Base-by-base conservation (phyloP, 1,139 yeast genomes). In the Hansenula lynferdii region DNA sequence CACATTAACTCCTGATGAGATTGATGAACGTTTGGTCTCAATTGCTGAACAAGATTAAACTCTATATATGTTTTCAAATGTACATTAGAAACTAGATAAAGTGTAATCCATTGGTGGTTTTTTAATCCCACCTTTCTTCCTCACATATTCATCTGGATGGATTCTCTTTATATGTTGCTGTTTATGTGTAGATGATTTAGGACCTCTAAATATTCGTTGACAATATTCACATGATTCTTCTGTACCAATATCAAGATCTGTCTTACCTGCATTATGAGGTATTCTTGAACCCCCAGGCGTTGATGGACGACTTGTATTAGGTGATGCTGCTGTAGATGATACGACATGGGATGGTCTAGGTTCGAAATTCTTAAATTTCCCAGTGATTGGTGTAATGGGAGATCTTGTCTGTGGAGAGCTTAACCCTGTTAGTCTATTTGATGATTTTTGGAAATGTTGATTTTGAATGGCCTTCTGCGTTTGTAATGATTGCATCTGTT, bases 31-130 rank as follows among this genome's bases (percentile, higher is more conserved):
- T 57, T 72, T 92, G 57, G 85, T 90, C 29, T 76, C 96, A 19
- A 87, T 92, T 61, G 97, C 98, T 39, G 98, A 92, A 66, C 92
- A 86, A 65, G 98, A 92, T 68, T 92, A 72, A 20, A 20, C 25
- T 23, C 16, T 10, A 10, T 24, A 24, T 24, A 24, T 5, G 10
- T 15, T 4, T 15, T 8, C 9, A 16, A 22, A 16, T 31, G 33
- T 31, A 31, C 15, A 31, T 27, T 32, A 28, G 20, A 15, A 17
- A 2, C 8, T 29, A 12, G 27, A 27, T 14, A 19, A 21, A 14
- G 8, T 18, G 22, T 7, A 11, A 14, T 12, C 4, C 4, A 9
- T 10, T 18, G 17, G 22, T 22, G 22, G 14, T 24, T n/a, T 29
- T 24, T 21, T 37, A n/a, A 28, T 20, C 9, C 44, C 48, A 12